A percentile compares a stretch with the other conserved stretches of the same genome.
Conservation (phyloP, 805 yeast species). For the Metschnikowia peoriensis region DNA sequence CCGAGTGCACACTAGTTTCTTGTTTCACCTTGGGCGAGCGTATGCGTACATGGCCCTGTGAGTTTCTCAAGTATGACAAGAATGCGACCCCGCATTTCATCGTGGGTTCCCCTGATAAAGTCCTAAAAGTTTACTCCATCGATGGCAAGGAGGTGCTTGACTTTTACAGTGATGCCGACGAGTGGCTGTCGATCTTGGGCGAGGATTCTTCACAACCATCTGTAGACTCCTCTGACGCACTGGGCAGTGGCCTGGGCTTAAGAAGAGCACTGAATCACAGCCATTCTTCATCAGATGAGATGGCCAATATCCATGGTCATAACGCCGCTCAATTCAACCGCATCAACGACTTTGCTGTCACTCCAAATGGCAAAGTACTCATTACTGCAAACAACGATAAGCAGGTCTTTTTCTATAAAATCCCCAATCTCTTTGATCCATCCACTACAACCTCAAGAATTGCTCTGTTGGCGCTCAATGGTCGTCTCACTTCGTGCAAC, state of each 20-base stretch:
- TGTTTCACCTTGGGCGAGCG: conserved; percentile 42
- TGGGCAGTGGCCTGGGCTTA: not conserved
- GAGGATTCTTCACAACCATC: conserved; percentile 4
- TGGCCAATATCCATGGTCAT: not conserved
- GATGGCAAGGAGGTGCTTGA: conserved; percentile 43
- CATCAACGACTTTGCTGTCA: conserved; percentile 66
- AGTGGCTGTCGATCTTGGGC: conserved; percentile 20
- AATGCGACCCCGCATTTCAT: conserved; percentile 47
- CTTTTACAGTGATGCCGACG: conserved; percentile 37
- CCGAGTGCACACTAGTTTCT: conserved; percentile 20
- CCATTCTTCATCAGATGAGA: conserved; percentile 1
- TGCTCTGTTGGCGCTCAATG: conserved; percentile 50
- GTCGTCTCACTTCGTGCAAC: conserved; percentile 63
- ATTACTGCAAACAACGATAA: conserved; percentile 65
- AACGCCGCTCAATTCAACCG: conserved; percentile 37
- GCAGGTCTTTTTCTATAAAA: conserved; percentile 58
- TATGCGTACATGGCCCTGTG: conserved; percentile 50
- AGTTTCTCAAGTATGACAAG: conserved; percentile 54
- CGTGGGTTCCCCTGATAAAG: conserved; percentile 77
- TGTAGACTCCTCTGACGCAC: conserved; percentile 5
- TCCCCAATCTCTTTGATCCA: conserved; percentile 35
- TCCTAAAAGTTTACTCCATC: conserved; percentile 37
- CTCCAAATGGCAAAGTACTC: conserved; percentile 60
- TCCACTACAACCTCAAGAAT: conserved; percentile 35
- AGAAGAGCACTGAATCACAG: not conserved